These are phyloP conservation scores for Mycosphaerella sp. DNA, from an alignment of 2,329 filamentous ascomycete species.

Conservation along the genomic window DNA sequence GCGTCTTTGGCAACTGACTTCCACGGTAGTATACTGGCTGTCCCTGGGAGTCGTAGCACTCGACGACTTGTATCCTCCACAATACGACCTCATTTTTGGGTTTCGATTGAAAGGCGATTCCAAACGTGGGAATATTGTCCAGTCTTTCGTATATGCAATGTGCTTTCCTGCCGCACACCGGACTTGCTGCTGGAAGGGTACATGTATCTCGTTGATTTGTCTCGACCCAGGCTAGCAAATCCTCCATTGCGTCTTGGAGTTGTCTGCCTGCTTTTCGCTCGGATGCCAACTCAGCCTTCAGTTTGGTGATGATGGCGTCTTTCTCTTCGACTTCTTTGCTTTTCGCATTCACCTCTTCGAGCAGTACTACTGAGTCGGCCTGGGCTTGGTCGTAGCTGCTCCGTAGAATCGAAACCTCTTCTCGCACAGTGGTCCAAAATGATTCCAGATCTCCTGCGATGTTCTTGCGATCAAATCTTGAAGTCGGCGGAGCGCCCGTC, in stretches of 20 bases:
- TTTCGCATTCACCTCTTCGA: constrained; percentile 1
- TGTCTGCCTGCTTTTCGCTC: constrained; percentile 6
- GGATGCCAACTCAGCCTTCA: neutral
- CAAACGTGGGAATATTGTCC: constrained; percentile 3
- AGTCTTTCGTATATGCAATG: neutral
- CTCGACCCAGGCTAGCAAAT: constrained; percentile 5
- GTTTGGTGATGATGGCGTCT: neutral
- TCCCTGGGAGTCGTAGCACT: neutral
- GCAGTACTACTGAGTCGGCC: constrained; percentile 2
- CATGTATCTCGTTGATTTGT: neutral
- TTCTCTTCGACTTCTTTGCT: neutral
- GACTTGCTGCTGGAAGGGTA: neutral
- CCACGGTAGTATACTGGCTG: constrained; percentile 4
- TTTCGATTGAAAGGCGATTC: neutral
- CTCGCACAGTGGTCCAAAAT: constrained; percentile 4
- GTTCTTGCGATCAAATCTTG: neutral
- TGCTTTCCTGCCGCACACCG: neutral
- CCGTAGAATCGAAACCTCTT: constrained; percentile 1
- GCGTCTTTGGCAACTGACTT: constrained; percentile 1
- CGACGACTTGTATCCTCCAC: constrained; percentile 5
- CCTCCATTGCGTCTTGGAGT: constrained; percentile 6
- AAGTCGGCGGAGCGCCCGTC: neutral
- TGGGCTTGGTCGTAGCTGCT: neutral
- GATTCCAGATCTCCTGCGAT: neutral
- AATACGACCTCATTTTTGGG: neutral